Evolutionary conservation across 2,329 filamentous ascomycete genomes (phyloP), one percentile per base, ranked within the genome.

Genomic region (Penicillium griseofulvum): DNA sequence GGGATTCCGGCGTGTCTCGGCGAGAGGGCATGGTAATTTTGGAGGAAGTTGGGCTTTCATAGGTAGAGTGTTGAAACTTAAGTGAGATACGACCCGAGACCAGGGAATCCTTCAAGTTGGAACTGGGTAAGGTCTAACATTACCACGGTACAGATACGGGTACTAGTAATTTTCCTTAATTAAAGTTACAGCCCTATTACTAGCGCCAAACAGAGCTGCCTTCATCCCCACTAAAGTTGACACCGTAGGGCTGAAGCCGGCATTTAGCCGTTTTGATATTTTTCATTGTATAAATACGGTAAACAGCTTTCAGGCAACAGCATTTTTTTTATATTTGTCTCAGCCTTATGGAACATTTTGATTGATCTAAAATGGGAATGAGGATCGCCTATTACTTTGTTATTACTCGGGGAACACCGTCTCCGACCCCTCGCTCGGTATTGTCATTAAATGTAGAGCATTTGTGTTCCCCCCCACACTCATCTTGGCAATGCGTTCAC

Each of bases 121-220:
- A 17, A 34, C 10, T 34, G 31, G 31, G 12, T 6, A 16, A 34
- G 29, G 12, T 33, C 36, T 5, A 31, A 44, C 24, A 8, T 28
- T 41, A 48, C 42, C 41, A 31, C 19, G 17, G 28, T 48, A 48
- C 28, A n/a, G 3, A 26, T 51, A 51, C 47, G 16, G 43, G 29
- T 46, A 45, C 42, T 22, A 12, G 41, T 55, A 41, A 52, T 19
- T 24, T 39, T 51, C 22, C 34, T 24, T 52, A 50, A 42, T 44
- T 41, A 14, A 41, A 29, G 26, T 53, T 34, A 41, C 38, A 54
- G 52, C 52, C 52, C 38, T 55, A 51, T 55, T 55, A 51, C 52
- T 51, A 55, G 52, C 41, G 52, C 41, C 19, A 54, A 49, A 49
- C 34, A 12, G 11, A 11, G 14, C 7, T 26, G 33, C 5, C 10